Evolutionary conservation across 345 rosid genomes (phyloP).

Genomic region (Balakata baccata): DNA sequence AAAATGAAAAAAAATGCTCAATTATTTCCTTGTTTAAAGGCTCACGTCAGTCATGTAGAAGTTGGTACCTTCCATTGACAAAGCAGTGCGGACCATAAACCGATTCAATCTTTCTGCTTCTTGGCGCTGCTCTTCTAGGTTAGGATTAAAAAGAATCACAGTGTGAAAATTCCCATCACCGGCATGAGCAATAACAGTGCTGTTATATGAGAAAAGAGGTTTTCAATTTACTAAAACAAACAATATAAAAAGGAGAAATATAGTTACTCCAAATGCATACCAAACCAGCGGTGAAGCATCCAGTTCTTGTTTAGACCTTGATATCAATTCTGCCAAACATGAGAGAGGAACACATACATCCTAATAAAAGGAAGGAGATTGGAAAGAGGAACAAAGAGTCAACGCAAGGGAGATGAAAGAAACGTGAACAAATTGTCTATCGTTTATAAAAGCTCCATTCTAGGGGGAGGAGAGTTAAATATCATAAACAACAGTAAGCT

Average conservation of each 20-base stretch:
- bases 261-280: slow-evolving; percentile 28
- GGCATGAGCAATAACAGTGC: slow-evolving; percentile 86
- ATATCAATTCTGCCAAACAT: slow-evolving; percentile 68
- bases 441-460: background rate
- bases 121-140: slow-evolving; percentile 51
- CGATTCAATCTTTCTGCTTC: slow-evolving; percentile 80
- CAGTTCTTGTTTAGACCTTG: slow-evolving; percentile 66
- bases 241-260: background rate
- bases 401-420: background rate
- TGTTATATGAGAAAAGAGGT: slow-evolving; percentile 28
- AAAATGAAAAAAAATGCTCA: background rate
- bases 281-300: slow-evolving; percentile 68
- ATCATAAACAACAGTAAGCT: background rate
- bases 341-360: slow-evolving; percentile 94
- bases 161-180: slow-evolving; percentile 95
- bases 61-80: slow-evolving; percentile 72
- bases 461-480: background rate
- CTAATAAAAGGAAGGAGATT: slow-evolving; percentile 31
- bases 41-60: background rate
- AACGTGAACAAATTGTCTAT: background rate
- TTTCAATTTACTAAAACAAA: background rate
- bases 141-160: slow-evolving; percentile 69
- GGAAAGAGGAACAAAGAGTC: background rate
- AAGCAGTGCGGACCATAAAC: slow-evolving; percentile 71
- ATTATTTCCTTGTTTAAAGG: background rate